These are phyloP conservation scores for Chaetomium fimeti DNA, from an alignment of 495 filamentous ascomycete genomes.

Conservation along the genomic window DNA sequence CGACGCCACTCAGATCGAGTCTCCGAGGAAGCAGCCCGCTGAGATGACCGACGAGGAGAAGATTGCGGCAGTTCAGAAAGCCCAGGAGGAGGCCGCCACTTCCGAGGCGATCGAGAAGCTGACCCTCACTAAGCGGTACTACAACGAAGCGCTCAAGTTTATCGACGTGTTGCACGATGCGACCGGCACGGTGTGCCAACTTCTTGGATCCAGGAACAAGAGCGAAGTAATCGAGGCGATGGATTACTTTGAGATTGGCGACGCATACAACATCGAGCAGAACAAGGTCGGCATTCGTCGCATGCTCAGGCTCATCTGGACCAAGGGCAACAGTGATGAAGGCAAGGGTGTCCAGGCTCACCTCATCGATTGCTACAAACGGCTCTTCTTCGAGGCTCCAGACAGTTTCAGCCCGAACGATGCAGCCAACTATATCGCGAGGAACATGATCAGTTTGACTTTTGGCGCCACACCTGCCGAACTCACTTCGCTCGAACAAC, in stretches of 20 bases:
- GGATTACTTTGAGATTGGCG: constrained; percentile 93
- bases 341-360: constrained; percentile 97
- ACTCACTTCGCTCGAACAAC: constrained; percentile 89
- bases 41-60: constrained; percentile 61
- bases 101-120: constrained; percentile 81
- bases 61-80: constrained; percentile 60
- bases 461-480: constrained; percentile 93
- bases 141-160: constrained; percentile 86
- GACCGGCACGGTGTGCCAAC: constrained; percentile 73
- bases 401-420: constrained; percentile 84
- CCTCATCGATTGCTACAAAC: constrained; percentile 94
- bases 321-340: constrained; percentile 98
- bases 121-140: constrained; percentile 85
- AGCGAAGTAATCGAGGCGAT: constrained; percentile 98
- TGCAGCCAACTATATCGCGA: constrained; percentile 89
- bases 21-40: constrained; percentile 52
- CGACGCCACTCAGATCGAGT: constrained; percentile 80
- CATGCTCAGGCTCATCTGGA: constrained; percentile 98
- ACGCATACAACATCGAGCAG: constrained; percentile 92
- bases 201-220: constrained; percentile 92
- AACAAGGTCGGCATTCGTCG: constrained; percentile 84
- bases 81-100: constrained; percentile 62
- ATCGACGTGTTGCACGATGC: constrained; percentile 89
- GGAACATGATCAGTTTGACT: constrained; percentile 98
- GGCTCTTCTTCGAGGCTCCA: constrained; percentile 92